Evolutionary conservation across 495 filamentous ascomycete genomes (phyloP).

Genomic region (Platismatia glauca): DNA sequence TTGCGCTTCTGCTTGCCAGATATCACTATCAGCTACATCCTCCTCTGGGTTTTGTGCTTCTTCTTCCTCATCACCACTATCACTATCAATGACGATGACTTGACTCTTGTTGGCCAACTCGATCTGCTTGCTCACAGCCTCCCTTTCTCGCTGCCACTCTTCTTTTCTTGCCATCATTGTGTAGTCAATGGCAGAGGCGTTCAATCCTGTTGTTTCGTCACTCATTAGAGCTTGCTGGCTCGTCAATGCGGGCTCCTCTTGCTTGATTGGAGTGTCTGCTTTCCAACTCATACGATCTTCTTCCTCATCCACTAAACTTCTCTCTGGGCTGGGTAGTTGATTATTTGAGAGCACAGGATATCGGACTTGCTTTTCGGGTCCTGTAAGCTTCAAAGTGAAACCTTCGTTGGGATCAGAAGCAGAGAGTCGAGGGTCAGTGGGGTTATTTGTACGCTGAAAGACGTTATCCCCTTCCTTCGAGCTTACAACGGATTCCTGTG

Average conservation of each 20-base stretch:
- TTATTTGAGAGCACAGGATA: slow-evolving; percentile 19
- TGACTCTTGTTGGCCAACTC: slow-evolving; percentile 38
- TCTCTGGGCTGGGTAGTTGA: slow-evolving; percentile 27
- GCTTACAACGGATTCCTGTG: not conserved
- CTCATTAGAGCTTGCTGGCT: not conserved
- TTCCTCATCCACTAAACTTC: slow-evolving; percentile 18
- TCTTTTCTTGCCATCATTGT: slow-evolving; percentile 27
- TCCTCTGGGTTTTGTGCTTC: slow-evolving; percentile 12
- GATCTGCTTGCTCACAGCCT: slow-evolving; percentile 43
- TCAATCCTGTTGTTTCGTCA: not conserved
- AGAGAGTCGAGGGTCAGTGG: slow-evolving; percentile 4
- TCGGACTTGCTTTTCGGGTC: not conserved
- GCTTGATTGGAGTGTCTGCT: slow-evolving; percentile 24
- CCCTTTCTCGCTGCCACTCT: slow-evolving; percentile 44
- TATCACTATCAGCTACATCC: slow-evolving; percentile 24
- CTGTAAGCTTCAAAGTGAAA: slow-evolving; percentile 12
- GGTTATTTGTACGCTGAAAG: not conserved
- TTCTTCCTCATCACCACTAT: slow-evolving; percentile 27
- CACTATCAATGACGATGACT: slow-evolving; percentile 45
- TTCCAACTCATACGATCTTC: slow-evolving; percentile 32
- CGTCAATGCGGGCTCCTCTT: not conserved
- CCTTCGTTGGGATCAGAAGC: not conserved
- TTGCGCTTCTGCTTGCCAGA: slow-evolving; percentile 37
- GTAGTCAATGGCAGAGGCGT: slow-evolving; percentile 7
- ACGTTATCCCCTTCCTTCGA: slow-evolving; percentile 1